Base-by-base conservation (phyloP, 1,284 basidiomycete species). In the Fomitopsis betulina region DNA sequence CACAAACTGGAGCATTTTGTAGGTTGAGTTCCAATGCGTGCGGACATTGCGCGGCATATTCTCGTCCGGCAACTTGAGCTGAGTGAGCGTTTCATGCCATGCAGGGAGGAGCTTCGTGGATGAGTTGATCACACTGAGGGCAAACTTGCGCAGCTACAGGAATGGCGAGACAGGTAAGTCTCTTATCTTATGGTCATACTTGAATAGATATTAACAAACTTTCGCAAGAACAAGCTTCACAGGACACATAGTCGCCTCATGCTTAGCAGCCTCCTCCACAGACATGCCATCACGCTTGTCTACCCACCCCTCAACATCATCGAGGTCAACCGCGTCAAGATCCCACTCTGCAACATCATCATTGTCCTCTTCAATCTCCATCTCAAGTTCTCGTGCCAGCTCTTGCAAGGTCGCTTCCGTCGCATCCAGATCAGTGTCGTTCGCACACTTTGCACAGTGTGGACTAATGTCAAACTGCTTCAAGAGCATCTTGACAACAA, bases 1-100 rank as follows among this genome's bases (percentile, higher is more conserved):
- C 5, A 21, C 42, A 23, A 43, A 21, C 10, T 23, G 21, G 21
- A 43, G 42, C 42, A 43, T 43, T 9, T 21, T 58, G 52, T 61
- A 72, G 0, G 70, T 76, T 0, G 67, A 73, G 53, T 73, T 76
- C 75, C 73, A 76, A 0, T 67, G 53, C 0, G 71, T 76, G 23
- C 54, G 21, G 0, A 76, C 68, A 53, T 76, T 67, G 0, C 66
- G 66, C 0, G 70, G 74, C 38, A 76, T 68, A 2, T 66, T 58
- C 1, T 59, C 51, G 0, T 56, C 23, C 0, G 30, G 7, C 5
- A 74, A 42, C 13, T 27, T n/a, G 21, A 47, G 5, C 2, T 49
- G 45, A 0, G 60, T 39, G 2, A 72, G 40, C 2, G 57, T 45
- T 1, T 39, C 5, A 72, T 58, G 13, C 65, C 42, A 40, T 4